Evolutionary conservation across 768 basidiomycete species (phyloP), one percentile per base, ranked within the genome.

Genomic region (Dictyophora rubrovolvata): DNA sequence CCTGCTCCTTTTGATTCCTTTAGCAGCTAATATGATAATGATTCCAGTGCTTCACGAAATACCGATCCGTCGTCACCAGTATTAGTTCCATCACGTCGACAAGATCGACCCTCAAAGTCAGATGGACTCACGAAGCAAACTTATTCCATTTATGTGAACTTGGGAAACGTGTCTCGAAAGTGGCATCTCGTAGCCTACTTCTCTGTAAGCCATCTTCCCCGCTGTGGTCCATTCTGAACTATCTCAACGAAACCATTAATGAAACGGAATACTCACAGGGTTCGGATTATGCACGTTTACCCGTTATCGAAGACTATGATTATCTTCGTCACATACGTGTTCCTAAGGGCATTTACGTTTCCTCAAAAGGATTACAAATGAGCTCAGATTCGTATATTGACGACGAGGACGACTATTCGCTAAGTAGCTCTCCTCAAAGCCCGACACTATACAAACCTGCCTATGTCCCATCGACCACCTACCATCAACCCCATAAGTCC

Each of bases 161-260:
- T 84, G 60, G 83, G 80, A 53, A 72, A 77, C 42, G 73, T 72
- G 56, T 77, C 78, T 55, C 78, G 81, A 48, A 88, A 88, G 77
- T 90, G 87, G 87, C 87, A 90, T 72, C 79, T 89, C 53, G 87
- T 88, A 59, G 86, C 87, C 50, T 89, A 89, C 74, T 89, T 89
- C 70, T 81, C 82, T 70, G 86, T 88, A 67, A 67, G 79, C 65
- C 54, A 42, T 34, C 57, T 23, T 56, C 52, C 11, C n/a, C 42
- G 42, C 11, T 37, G 36, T 8, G 8, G 7, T 42, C 42, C 10
- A 12, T n/a, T 2, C 10, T 42, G 11, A 42, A 42, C 11, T 12
- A 42, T 2, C 42, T 9, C 12, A 42, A 12, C 42, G 18, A 51
- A 22, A 9, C 34, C 28, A n/a, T n/a, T n/a, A n/a, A n/a, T n/a